These are phyloP conservation scores for Microbotryum saponariae DNA, from an alignment of 1,284 basidiomycete species.

Conservation along the genomic window DNA sequence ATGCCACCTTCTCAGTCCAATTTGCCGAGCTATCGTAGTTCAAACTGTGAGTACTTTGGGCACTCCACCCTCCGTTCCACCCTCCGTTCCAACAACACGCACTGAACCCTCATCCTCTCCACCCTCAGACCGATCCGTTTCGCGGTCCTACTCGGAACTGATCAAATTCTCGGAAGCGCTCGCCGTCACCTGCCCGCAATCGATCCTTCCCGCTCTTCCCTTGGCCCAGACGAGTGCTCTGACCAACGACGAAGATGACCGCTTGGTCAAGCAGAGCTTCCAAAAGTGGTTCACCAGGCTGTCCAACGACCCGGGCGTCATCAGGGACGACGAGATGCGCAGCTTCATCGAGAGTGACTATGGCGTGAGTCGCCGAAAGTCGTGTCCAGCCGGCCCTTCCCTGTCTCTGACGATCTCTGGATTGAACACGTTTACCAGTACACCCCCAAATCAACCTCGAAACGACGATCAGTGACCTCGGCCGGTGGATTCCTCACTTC, in stretches of 20 bases:
- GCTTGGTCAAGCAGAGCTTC: slow-evolving; percentile 81
- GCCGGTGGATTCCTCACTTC: slow-evolving; percentile 34
- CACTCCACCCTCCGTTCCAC: slow-evolving; percentile 59
- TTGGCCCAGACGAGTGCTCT: slow-evolving; percentile 85
- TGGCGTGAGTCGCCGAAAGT: slow-evolving; percentile 48
- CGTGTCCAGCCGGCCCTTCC: neutral
- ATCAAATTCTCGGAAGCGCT: slow-evolving; percentile 26
- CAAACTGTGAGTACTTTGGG: slow-evolving; percentile 13
- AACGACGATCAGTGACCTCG: slow-evolving; percentile 28
- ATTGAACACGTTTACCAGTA: slow-evolving; percentile 28
- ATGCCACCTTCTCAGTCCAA: slow-evolving; percentile 61
- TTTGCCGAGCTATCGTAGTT: slow-evolving; percentile 74
- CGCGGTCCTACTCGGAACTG: slow-evolving; percentile 33
- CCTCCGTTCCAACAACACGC: slow-evolving; percentile 74
- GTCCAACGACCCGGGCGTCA: slow-evolving; percentile 75
- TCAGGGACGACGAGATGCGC: slow-evolving; percentile 79
- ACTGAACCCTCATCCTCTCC: slow-evolving; percentile 44
- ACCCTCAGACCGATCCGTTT: slow-evolving; percentile 24
- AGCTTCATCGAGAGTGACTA: slow-evolving; percentile 93
- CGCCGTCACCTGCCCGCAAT: slow-evolving; percentile 34
- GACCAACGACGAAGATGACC: slow-evolving; percentile 89
- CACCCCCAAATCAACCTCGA: slow-evolving; percentile 17
- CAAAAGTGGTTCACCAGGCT: slow-evolving; percentile 86
- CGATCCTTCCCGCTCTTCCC: slow-evolving; percentile 82
- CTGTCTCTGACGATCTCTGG: slow-evolving; percentile 46